A percentile compares a stretch with the other conserved stretches of the same genome.
phyloP scores from a whole-genome alignment of 1,284 basidiomycete genomes.

The Rhodotorula sp. region DNA sequence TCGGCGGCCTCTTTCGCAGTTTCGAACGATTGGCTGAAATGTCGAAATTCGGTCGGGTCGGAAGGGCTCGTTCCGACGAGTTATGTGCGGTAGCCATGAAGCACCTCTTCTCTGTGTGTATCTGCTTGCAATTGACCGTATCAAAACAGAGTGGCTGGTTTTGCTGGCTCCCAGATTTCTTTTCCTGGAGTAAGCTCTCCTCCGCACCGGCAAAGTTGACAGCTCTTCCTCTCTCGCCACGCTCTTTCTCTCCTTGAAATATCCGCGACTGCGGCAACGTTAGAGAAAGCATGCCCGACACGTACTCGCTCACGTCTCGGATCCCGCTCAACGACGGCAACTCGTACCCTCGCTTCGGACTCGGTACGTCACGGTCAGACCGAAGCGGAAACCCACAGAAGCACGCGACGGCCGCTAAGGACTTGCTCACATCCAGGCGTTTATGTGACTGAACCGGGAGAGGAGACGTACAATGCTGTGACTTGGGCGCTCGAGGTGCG shows the following conservation, averaged over 20 bases:
- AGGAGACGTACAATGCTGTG: slow-evolving; percentile 40
- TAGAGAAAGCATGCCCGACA: background rate
- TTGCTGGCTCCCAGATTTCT: too few species aligned
- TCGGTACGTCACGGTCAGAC: slow-evolving; percentile 20
- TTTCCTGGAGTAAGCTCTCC: too few species aligned
- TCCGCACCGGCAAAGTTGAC: too few species aligned
- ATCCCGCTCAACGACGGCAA: slow-evolving; percentile 62
- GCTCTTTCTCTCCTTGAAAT: too few species aligned
- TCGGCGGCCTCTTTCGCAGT: slow-evolving; percentile 10
- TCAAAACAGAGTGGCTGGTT: too few species aligned
- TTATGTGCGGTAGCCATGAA: slow-evolving; percentile 5
- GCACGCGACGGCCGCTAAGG: too few species aligned
- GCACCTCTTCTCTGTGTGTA: too few species aligned
- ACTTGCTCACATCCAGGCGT: slow-evolving; percentile 8
- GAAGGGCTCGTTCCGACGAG: slow-evolving; percentile 18
- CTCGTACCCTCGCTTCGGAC: slow-evolving; percentile 35
- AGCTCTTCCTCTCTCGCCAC: too few species aligned
- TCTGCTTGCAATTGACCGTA: too few species aligned
- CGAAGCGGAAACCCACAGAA: too few species aligned
- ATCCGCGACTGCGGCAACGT: too few species aligned
- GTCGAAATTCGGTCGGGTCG: slow-evolving; percentile 12
- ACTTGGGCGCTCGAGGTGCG: slow-evolving; percentile 37
- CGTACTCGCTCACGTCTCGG: slow-evolving; percentile 65
- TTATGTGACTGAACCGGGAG: slow-evolving; percentile 38
- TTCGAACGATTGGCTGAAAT: slow-evolving; percentile 29